Evolutionary conservation across 768 basidiomycete genomes (phyloP).

Genomic region (Phlegmacium glaucopus): DNA sequence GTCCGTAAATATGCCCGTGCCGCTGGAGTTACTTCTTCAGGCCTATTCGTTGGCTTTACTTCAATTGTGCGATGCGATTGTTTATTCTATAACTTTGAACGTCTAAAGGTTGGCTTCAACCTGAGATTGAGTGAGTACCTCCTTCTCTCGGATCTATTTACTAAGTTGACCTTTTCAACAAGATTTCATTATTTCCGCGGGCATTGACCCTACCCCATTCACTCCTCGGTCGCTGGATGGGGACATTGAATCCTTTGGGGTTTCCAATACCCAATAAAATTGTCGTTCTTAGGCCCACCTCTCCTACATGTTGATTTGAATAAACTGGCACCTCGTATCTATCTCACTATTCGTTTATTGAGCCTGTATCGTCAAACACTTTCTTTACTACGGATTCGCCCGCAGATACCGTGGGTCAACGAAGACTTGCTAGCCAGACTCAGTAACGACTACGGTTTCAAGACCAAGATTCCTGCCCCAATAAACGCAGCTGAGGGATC

Average conservation of each 20-base stretch:
- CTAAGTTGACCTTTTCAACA: slow-evolving; percentile 23
- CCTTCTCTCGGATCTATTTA: not conserved
- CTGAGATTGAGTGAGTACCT: slow-evolving; percentile 70
- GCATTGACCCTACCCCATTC: slow-evolving; percentile 43
- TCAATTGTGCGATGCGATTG: not conserved
- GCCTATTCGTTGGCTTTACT: slow-evolving; percentile 27
- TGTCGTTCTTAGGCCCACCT: no score
- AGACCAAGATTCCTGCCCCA: no score
- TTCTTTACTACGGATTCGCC: no score
- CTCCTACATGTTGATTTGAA: no score
- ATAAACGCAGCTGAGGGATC: no score
- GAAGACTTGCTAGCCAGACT: no score
- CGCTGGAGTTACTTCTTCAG: slow-evolving; percentile 83
- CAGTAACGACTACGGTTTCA: no score
- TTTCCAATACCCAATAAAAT: no score
- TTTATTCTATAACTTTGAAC: slow-evolving; percentile 36
- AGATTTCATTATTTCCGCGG: slow-evolving; percentile 72
- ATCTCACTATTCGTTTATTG: no score
- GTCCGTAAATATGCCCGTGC: slow-evolving; percentile 55
- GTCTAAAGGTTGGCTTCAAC: slow-evolving; percentile 74
- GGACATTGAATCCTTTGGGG: slow-evolving; percentile 93
- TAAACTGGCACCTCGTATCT: no score
- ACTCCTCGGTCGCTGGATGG: slow-evolving; percentile 79
- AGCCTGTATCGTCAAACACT: no score
- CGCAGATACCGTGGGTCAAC: no score